Conservation (phyloP, 1,284 basidiomycete genomes). For the Rhizoctonia solani region DNA sequence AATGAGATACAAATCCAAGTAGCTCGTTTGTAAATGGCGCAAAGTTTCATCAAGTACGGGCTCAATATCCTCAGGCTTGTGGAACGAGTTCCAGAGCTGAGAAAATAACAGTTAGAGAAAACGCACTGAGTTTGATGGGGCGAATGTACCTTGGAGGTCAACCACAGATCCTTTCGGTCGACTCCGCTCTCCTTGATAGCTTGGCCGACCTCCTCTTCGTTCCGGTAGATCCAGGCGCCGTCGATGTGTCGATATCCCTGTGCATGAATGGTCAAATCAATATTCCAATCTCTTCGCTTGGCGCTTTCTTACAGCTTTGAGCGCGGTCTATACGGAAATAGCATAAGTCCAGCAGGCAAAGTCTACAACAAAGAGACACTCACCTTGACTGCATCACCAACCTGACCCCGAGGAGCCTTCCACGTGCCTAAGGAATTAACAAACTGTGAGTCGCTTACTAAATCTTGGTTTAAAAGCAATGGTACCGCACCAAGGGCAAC, state of each 20-base stretch:
- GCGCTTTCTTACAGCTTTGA: slow-evolving; percentile 12
- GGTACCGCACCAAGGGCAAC: slow-evolving; percentile 28
- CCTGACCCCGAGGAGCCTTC: slow-evolving; percentile 32
- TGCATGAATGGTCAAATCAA: neutral
- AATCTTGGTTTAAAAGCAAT: neutral
- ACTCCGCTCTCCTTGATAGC: slow-evolving; percentile 51
- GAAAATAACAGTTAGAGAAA: too few relatives aligned
- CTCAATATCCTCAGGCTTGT: slow-evolving; percentile 49
- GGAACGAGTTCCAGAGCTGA: slow-evolving; percentile 47
- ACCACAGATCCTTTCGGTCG: slow-evolving; percentile 52
- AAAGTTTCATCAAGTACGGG: slow-evolving; percentile 51
- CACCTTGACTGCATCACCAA: slow-evolving; percentile 27
- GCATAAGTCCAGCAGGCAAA: neutral
- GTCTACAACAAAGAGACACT: neutral
- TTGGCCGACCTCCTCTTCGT: slow-evolving; percentile 50
- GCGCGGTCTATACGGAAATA: neutral
- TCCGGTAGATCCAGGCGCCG: slow-evolving; percentile 44
- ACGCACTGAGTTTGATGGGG: too few relatives aligned
- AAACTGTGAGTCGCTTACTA: neutral
- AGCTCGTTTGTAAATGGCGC: slow-evolving; percentile 50
- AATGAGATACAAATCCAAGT: slow-evolving; percentile 58
- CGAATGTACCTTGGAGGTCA: slow-evolving; percentile 46
- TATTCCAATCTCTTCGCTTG: neutral
- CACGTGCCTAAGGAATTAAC: slow-evolving; percentile 14
- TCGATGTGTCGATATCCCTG: slow-evolving; percentile 51